Evolutionary conservation across 2,329 filamentous ascomycete genomes (phyloP).

Genomic region (Triangularia verruculosa): DNA sequence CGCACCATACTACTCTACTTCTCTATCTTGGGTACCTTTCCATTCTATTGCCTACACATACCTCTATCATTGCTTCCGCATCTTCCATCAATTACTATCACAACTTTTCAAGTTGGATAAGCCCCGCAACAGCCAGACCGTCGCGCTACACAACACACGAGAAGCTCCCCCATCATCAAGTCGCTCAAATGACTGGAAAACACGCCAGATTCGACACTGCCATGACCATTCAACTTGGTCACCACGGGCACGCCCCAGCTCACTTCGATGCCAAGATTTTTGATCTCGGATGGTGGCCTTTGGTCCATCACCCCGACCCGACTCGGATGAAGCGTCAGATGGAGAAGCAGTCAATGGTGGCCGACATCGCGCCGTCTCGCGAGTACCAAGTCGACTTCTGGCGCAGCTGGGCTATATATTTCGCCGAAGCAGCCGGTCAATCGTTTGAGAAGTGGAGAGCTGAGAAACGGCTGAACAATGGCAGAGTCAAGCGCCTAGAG

Average conservation of each 20-base stretch:
- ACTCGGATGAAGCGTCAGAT: not conserved
- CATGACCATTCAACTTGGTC: not conserved
- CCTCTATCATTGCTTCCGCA: no score
- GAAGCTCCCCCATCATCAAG: no score
- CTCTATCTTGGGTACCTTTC: no score
- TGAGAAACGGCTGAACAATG: not conserved
- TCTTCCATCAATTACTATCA: no score
- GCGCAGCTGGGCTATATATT: not conserved
- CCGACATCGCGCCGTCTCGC: not conserved
- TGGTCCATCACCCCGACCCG: not conserved
- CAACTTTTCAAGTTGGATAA: no score
- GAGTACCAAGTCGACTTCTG: not conserved
- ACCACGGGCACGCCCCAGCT: not conserved
- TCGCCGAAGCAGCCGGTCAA: not conserved
- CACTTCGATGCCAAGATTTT: not conserved
- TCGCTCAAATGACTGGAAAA: not conserved
- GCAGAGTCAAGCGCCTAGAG: not conserved
- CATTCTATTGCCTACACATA: no score
- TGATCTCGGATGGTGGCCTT: not conserved
- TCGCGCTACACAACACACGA: no score
- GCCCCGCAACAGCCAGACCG: no score
- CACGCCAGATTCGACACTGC: not conserved
- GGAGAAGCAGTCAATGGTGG: not conserved
- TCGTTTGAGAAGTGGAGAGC: not conserved
- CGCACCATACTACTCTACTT: no score